Conservation (phyloP, 176 grass and related monocot species). For the Oryza glumipatula region DNA sequence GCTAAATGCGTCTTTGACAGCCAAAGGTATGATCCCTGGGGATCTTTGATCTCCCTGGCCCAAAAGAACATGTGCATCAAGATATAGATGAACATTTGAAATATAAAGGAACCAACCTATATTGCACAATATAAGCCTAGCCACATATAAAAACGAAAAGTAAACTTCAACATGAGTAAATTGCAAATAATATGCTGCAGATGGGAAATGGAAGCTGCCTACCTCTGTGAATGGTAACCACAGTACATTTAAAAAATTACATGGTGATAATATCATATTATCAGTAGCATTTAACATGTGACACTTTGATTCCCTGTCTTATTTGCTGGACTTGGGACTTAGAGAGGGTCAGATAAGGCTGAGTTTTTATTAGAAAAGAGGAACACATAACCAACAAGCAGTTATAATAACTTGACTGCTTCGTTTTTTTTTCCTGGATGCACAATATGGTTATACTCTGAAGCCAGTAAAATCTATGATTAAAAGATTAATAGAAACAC, state of each 20-base stretch:
- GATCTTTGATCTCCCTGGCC: conserved; percentile 97
- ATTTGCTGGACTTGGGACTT: background rate
- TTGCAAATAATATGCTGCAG: conserved; percentile 10
- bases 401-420: too few species aligned
- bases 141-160: conserved; percentile 6
- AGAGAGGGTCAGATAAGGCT: background rate
- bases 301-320: background rate
- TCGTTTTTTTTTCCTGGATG: background rate
- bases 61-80: conserved; percentile 45
- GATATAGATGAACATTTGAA: conserved; percentile 34
- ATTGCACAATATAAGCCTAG: conserved; percentile 9
- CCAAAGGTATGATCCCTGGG: conserved; percentile 99
- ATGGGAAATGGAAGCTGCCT: conserved; percentile 28
- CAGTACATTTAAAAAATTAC: conserved; percentile 6
- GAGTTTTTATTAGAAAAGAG: background rate
- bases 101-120: conserved; percentile 30
- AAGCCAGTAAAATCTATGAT: background rate
- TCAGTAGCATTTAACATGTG: conserved; percentile 9
- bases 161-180: conserved; percentile 15
- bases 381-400: background rate
- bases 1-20: conserved; percentile 99
- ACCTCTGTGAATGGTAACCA: background rate
- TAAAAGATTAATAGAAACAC: conserved; percentile 17
- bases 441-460: background rate
- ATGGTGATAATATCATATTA: background rate